phyloP scores from a whole-genome alignment of 768 basidiomycete species.

The Asterophora parasitica region DNA sequence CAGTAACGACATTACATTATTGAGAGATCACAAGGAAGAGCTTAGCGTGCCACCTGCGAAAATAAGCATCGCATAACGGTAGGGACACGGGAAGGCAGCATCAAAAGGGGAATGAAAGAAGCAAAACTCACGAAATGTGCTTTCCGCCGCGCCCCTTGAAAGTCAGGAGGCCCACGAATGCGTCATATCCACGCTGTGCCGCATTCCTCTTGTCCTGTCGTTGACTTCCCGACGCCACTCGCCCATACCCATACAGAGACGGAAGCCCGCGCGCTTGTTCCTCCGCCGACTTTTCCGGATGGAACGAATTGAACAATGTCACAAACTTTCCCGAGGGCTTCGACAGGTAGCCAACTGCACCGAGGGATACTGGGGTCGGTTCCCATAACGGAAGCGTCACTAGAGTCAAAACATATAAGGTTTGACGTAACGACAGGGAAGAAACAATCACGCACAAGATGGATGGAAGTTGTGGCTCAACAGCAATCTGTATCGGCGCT shows the following conservation, averaged over 20 bases:
- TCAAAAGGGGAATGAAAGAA: not conserved
- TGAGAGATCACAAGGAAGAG: no score
- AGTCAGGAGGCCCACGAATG: constrained; percentile 43
- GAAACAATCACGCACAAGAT: constrained; percentile 42
- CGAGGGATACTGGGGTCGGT: constrained; percentile 56
- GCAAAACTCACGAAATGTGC: constrained; percentile 32
- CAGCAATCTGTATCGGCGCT: constrained; percentile 64
- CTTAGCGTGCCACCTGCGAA: not conserved
- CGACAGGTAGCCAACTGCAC: constrained; percentile 70
- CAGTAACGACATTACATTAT: not conserved
- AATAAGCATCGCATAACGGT: no score
- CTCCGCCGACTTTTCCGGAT: constrained; percentile 42
- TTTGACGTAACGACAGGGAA: not conserved
- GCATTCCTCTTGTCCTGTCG: constrained; percentile 55
- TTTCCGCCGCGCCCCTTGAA: constrained; percentile 33
- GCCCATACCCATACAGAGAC: constrained; percentile 61
- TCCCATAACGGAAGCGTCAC: constrained; percentile 70
- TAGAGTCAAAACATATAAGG: constrained; percentile 16
- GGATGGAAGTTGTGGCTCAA: constrained; percentile 66
- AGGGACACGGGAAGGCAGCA: no score
- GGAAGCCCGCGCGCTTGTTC: constrained; percentile 44
- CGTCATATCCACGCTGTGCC: constrained; percentile 55
- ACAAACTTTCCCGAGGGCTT: constrained; percentile 68
- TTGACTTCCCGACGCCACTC: constrained; percentile 41
- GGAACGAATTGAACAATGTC: constrained; percentile 65